Conservation (phyloP, 495 filamentous ascomycete species). For the Annulohypoxylon nitens region DNA sequence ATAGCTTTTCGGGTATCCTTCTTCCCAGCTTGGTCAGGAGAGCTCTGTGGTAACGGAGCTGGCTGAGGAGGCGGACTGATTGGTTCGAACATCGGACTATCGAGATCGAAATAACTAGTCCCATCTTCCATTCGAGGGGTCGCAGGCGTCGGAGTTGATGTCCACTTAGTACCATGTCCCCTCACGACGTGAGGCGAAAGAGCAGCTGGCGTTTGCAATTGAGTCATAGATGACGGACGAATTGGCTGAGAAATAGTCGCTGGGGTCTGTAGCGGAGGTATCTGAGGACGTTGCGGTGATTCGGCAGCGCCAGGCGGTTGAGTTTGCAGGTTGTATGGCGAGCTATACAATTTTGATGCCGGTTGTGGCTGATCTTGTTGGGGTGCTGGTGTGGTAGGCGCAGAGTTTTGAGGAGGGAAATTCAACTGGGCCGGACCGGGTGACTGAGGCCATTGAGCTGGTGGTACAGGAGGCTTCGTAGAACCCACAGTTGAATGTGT, state of each 20-base stretch:
- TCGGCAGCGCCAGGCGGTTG: slow-evolving; percentile 47
- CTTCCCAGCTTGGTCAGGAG: slow-evolving; percentile 47
- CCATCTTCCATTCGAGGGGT: slow-evolving; percentile 56
- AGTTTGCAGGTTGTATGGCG: slow-evolving; percentile 58
- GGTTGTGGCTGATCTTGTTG: slow-evolving; percentile 52
- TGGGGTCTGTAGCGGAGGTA: slow-evolving; percentile 46
- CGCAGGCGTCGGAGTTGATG: slow-evolving; percentile 57
- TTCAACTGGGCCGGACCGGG: slow-evolving; percentile 37
- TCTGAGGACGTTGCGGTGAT: slow-evolving; percentile 37
- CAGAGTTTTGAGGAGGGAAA: slow-evolving; percentile 46
- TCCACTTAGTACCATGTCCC: slow-evolving; percentile 65
- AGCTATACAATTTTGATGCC: slow-evolving; percentile 52
- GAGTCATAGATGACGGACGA: slow-evolving; percentile 29
- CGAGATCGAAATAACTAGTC: slow-evolving; percentile 48
- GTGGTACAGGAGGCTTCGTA: slow-evolving; percentile 42
- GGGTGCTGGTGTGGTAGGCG: slow-evolving; percentile 46
- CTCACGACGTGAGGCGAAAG: slow-evolving; percentile 44
- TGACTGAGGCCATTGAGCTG: slow-evolving; percentile 42
- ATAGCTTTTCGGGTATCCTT: slow-evolving; percentile 44
- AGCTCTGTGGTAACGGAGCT: slow-evolving; percentile 48
- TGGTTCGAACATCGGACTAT: slow-evolving; percentile 61
- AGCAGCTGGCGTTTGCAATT: slow-evolving; percentile 40
- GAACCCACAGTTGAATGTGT: slow-evolving; percentile 36
- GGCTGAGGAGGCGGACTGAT: slow-evolving; percentile 61
- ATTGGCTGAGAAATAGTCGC: slow-evolving; percentile 32